Evolutionary conservation across 2,329 filamentous ascomycete genomes (phyloP), one percentile per base, ranked within the genome.

Genomic region (Pezicula carpinea): DNA sequence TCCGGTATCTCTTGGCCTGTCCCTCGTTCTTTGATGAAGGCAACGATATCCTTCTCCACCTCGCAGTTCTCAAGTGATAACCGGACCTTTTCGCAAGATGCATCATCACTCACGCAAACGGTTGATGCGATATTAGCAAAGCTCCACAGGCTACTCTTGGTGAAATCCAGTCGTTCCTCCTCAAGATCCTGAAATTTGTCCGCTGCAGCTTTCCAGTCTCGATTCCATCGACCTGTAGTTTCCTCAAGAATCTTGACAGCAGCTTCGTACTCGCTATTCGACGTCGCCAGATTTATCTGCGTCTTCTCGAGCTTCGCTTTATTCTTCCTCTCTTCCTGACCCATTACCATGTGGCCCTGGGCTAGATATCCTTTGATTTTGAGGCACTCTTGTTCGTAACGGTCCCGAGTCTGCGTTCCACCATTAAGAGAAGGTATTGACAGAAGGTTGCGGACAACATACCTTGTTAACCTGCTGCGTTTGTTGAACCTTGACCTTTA

Each of bases 341-440:
- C 93, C 93, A 99, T 99, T 48, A 99, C 93, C 93, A 99, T 99
- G 66, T 99, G 95, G 8, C 93, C 93, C 68, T 99, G 93, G 4
- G 95, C 93, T 4, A 99, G 80, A 63, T 99, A 99, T 33, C 93
- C 93, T 69, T 99, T 99, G 66, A 99, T 97, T 66, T 96, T 93
- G 38, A 99, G 76, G 64, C 92, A 97, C 59, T 99, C 95, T 67
- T 99, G 92, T 69, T 99, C 93, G 65, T 95, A 99, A 42, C 86
- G 85, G 69, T 99, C 93, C 55, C 93, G 81, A 14, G 91, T 87
- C 86, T 89, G 52, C 6, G 18, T 10, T 15, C 31, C 40, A 52
- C 60, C 22, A 56, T 52, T 48, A 52, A 34, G 18, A 15, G 29
- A 33, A 34, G 8, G 19, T 22, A 22, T 18, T 26, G 11, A 8